Base-by-base conservation (phyloP, 2,329 filamentous ascomycete genomes). In the Diplocarpon mali region DNA sequence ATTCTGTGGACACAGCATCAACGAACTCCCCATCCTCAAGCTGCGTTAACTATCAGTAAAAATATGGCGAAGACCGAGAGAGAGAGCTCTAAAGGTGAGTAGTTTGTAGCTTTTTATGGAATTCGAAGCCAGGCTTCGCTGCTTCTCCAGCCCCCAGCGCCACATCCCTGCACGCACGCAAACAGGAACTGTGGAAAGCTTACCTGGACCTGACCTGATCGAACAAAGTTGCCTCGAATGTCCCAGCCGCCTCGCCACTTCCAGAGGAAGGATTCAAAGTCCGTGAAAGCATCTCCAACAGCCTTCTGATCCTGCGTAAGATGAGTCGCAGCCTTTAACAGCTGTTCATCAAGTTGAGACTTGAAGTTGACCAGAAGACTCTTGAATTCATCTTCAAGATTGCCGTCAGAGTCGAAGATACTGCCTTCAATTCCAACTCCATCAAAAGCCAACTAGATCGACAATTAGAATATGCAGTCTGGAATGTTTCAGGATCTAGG, bases 361-460 rank as follows among this genome's bases (percentile, higher is more conserved):
- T 73, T 75, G 64, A 78, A 81, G 9, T 69, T 64, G 0, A 67
- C 70, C 36, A 81, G 64, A 5, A 70, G 63, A 10, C 68, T 61
- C 31, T 67, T 68, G 36, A 80, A 57, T 10, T 62, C 60, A 16
- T 59, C 42, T 7, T 42, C 38, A 11, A 60, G 46, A 30, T 49
- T 51, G 2, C 62, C 54, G 8, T 59, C 59, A 9, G 64, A 59
- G 35, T 62, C 60, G 11, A 62, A 51, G 30, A 63, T 62, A n/a
- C 66, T 68, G 0, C 62, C 66, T 5, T 71, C 69, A 7, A 78
- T 59, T 53, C 69, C 68, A 5, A 63, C 61, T 12, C 70, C 66
- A 45, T 72, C 69, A 50, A 75, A 78, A 3, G 68, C 59, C 28
- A 81, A 24, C 20, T 24, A 24, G 4, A 24, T 24, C 4, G 7